Evolutionary conservation across 352 stramenopile species (phyloP), one percentile per base, ranked within the genome.

Genomic region (Pythium biforme): DNA sequence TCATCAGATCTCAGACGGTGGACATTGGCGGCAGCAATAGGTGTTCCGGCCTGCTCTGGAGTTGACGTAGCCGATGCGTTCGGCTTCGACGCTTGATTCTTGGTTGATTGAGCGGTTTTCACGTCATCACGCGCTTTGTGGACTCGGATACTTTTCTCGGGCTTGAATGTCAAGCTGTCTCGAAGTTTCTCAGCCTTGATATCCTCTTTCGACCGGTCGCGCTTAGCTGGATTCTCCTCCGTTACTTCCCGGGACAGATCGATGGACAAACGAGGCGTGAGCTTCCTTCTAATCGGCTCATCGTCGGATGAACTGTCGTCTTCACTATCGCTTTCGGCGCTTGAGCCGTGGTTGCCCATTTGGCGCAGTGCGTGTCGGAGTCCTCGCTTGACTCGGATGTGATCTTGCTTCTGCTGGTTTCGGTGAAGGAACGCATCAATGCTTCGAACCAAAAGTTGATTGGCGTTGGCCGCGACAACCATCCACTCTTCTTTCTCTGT

Each of bases 401-500:
- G 72, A 39, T 89, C 72, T 8, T 70, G 76, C 22, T 79, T 75
- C 34, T 81, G 69, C 22, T 86, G 49, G 55, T 87, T 86, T 29
- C 78, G 64, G 22, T 88, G 69, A 41, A 92, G 62, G 57, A 92
- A 94, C 0, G 84, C 73, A 19, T 86, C 66, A 22, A 91, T 60
- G 26, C 76, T 89, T 27, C 79, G 79, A 17, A 91, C 85, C 19
- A 88, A 82, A 7, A 94, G 61, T 27, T 92, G 76, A 7, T 86
- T 73, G 43, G 86, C 71, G 48, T 92, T 94, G 0, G 83, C 85
- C 3, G 83, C 81, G 3, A 92, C 77, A 4, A 94, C 66, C 72
- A 92, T 82, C 85, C 85, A 94, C 31, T 83, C 73, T 58, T 90
- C 81, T 57, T 82, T 80, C 34, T 86, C 71, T 0, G 59, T 75